These are phyloP conservation scores for Veloporphyrellus conicus DNA, from an alignment of 1,284 basidiomycete genomes.

Conservation along the genomic window DNA sequence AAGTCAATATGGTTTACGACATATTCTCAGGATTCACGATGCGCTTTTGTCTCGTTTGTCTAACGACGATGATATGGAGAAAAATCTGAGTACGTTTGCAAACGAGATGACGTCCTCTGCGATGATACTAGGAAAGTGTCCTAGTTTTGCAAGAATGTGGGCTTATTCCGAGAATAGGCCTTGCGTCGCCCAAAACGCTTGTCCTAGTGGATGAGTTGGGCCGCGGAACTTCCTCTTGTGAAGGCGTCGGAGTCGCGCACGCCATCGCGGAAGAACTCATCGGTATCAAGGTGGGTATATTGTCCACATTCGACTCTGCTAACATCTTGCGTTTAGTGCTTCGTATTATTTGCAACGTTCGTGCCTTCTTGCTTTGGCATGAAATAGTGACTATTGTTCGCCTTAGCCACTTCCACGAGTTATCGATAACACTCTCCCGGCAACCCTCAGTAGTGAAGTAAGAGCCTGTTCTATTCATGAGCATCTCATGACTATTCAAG, in stretches of 20 bases:
- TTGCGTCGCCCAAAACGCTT: constrained; percentile 71
- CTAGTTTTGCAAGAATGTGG: neutral
- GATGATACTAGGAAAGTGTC: constrained; percentile 71
- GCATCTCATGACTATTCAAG: neutral
- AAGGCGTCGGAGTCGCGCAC: constrained; percentile 87
- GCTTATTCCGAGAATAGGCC: constrained; percentile 41
- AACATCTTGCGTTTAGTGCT: constrained; percentile 47
- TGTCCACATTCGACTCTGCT: neutral
- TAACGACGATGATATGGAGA: constrained; percentile 89
- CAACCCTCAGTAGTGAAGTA: constrained; percentile 74
- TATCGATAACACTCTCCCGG: constrained; percentile 64
- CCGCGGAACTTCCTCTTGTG: constrained; percentile 79
- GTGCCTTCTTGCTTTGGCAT: constrained; percentile 23
- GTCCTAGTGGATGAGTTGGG: constrained; percentile 90
- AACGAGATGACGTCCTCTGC: constrained; percentile 87
- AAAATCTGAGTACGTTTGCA: constrained; percentile 86
- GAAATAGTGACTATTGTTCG: neutral
- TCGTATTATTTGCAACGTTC: constrained; percentile 88
- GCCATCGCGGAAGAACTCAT: constrained; percentile 89
- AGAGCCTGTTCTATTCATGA: constrained; percentile 28
- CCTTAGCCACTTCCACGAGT: constrained; percentile 66
- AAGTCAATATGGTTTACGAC: neutral
- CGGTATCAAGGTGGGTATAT: constrained; percentile 52
- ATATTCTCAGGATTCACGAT: constrained; percentile 63
- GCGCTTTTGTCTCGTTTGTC: constrained; percentile 82